Percentiles rank a stretch among this genome's conserved stretches.
Conservation (phyloP, 352 stramenopile species). For the Globisporangium nagaii region DNA sequence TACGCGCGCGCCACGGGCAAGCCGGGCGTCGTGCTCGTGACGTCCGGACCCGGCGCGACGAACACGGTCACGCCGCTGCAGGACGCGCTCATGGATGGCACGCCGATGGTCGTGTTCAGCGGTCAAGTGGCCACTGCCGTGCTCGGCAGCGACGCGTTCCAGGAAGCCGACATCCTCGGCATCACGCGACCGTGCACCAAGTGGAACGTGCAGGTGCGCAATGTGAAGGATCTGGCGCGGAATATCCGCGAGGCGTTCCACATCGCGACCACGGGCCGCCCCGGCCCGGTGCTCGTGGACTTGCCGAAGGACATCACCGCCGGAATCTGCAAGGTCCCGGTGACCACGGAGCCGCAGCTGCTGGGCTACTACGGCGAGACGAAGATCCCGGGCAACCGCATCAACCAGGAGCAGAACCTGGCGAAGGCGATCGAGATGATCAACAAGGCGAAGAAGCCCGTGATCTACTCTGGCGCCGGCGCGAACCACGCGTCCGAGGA, state of each 20-base stretch:
- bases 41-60: slow-evolving; percentile 90
- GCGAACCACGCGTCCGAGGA: slow-evolving; percentile 85
- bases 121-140: slow-evolving; percentile 92
- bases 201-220: slow-evolving; percentile 96
- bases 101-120: slow-evolving; percentile 92
- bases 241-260: slow-evolving; percentile 96
- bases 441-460: slow-evolving; percentile 91
- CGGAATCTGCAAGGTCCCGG: slow-evolving; percentile 62
- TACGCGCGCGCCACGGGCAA: slow-evolving; percentile 82
- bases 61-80: slow-evolving; percentile 93
- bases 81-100: slow-evolving; percentile 94
- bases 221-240: slow-evolving; percentile 92
- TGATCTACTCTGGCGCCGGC: slow-evolving; percentile 94
- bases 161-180: slow-evolving; percentile 82
- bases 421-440: slow-evolving; percentile 81
- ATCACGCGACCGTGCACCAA: slow-evolving; percentile 92
- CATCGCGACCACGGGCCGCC: slow-evolving; percentile 90
- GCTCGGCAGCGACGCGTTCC: slow-evolving; percentile 91
- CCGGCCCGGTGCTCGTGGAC: slow-evolving; percentile 93
- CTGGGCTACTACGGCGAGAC: slow-evolving; percentile 84
- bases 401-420: slow-evolving; percentile 77
- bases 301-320: slow-evolving; percentile 94
- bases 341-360: slow-evolving; percentile 70
- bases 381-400: slow-evolving; percentile 75
- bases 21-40: slow-evolving; percentile 91